A percentile compares a stretch with the other conserved stretches of the same genome.
Conservation (phyloP, 306 rosid genomes). For the Canavalia ensiformis region DNA sequence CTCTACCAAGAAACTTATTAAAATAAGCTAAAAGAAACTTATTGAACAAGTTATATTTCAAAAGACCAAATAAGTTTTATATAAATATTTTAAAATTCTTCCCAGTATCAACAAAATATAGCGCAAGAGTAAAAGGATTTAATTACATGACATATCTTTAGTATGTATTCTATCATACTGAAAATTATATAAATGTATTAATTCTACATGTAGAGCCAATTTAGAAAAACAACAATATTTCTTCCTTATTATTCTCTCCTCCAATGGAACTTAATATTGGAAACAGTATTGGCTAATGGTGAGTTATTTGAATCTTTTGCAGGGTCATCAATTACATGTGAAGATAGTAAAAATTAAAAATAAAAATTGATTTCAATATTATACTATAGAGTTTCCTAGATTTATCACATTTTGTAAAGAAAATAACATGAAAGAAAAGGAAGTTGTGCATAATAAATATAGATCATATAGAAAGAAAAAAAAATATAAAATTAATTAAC, state of each 20-base stretch:
- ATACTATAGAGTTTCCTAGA: neutral
- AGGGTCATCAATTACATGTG: neutral
- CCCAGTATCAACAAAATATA: no score
- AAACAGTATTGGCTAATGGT: neutral
- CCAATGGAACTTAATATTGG: neutral
- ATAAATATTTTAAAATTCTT: no score
- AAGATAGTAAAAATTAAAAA: neutral
- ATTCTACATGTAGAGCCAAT: neutral
- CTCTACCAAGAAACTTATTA: neutral
- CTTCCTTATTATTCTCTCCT: neutral
- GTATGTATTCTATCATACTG: neutral
- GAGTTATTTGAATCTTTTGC: neutral
- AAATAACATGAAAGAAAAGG: neutral
- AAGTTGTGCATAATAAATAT: neutral
- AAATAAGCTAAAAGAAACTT: neutral
- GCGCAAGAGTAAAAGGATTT: no score
- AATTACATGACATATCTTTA: no score
- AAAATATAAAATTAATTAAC: neutral
- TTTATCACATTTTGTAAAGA: conserved; percentile 25
- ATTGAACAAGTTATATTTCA: no score
- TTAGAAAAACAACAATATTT: neutral
- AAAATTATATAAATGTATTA: neutral
- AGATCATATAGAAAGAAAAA: neutral
- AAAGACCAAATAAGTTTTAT: no score
- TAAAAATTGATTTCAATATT: neutral